Percentiles rank a stretch among this genome's conserved stretches.
Conservation (phyloP, 1,139 yeast genomes). For the Saccharomyces hybrid region DNA sequence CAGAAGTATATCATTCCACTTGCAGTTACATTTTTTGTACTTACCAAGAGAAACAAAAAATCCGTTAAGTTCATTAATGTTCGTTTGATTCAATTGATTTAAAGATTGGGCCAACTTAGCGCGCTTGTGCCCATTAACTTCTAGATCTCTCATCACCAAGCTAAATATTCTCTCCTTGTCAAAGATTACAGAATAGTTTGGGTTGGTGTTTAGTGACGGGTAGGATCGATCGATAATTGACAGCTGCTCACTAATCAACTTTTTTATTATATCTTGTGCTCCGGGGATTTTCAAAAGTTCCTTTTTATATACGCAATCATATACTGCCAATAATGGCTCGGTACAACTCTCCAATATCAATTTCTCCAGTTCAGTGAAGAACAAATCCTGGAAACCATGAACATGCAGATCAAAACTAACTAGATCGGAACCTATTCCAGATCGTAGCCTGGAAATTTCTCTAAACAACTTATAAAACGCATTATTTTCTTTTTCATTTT, state of each 20-base stretch:
- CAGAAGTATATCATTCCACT: constrained; percentile 43
- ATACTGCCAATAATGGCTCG: constrained; percentile 64
- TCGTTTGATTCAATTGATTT: constrained; percentile 45
- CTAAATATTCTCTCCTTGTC: constrained; percentile 36
- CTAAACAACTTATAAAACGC: constrained; percentile 33
- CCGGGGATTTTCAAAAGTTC: constrained; percentile 42
- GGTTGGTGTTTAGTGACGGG: constrained; percentile 30
- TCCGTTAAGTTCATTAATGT: constrained; percentile 63
- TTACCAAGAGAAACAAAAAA: constrained; percentile 47
- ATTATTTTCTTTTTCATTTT: constrained; percentile 30
- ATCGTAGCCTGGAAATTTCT: constrained; percentile 17
- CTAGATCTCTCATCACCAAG: constrained; percentile 39
- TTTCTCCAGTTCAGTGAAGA: constrained; percentile 41
- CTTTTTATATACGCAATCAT: constrained; percentile 58
- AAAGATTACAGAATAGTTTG: constrained; percentile 35
- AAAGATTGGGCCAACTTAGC: constrained; percentile 67
- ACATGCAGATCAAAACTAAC: constrained; percentile 1
- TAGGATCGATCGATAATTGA: neutral
- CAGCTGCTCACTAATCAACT: constrained; percentile 43
- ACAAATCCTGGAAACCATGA: neutral
- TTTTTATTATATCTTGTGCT: constrained; percentile 32
- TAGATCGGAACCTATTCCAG: constrained; percentile 4
- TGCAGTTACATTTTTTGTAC: constrained; percentile 36
- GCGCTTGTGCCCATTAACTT: constrained; percentile 42
- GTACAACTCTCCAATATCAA: constrained; percentile 66